Evolutionary conservation across 371 early-diverging fungal genomes (phyloP).

Genomic region (Circinella minor): DNA sequence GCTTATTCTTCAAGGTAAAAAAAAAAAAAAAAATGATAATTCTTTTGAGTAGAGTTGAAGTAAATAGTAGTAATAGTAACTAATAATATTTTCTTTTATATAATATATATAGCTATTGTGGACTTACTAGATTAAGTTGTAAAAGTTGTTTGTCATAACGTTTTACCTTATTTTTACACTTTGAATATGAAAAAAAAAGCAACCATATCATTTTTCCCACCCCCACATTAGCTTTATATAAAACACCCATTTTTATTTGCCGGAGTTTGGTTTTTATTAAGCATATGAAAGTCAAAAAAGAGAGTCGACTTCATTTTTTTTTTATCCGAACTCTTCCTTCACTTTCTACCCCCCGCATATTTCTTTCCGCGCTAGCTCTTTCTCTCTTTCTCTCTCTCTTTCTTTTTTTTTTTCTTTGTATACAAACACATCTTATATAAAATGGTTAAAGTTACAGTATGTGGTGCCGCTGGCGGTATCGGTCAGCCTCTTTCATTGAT

Average conservation of each 20-base stretch:
- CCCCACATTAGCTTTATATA: too few relatives aligned
- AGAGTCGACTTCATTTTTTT: too few relatives aligned
- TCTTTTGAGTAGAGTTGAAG: too few relatives aligned
- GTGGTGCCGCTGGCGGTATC: constrained; percentile 91
- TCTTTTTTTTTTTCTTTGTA: constrained; percentile 25
- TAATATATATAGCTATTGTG: neutral
- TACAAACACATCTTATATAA: neutral
- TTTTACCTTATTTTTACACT: neutral
- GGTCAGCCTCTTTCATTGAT: constrained; percentile 91
- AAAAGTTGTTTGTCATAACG: neutral
- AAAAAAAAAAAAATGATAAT: neutral
- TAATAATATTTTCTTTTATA: neutral
- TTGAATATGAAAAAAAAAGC: neutral
- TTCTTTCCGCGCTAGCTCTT: too few relatives aligned
- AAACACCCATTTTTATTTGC: too few relatives aligned
- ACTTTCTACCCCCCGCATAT: too few relatives aligned
- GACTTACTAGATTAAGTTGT: constrained; percentile 11
- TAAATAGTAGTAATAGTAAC: neutral
- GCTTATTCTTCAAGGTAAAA: constrained; percentile 46
- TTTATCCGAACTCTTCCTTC: too few relatives aligned
- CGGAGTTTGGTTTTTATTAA: too few relatives aligned
- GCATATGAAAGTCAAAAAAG: too few relatives aligned
- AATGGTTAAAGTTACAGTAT: constrained; percentile 79
- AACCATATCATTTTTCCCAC: too few relatives aligned
- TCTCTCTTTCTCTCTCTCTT: too few relatives aligned